Base-by-base conservation (phyloP, 2,329 filamentous ascomycete genomes). In the Cadophora gregata region DNA sequence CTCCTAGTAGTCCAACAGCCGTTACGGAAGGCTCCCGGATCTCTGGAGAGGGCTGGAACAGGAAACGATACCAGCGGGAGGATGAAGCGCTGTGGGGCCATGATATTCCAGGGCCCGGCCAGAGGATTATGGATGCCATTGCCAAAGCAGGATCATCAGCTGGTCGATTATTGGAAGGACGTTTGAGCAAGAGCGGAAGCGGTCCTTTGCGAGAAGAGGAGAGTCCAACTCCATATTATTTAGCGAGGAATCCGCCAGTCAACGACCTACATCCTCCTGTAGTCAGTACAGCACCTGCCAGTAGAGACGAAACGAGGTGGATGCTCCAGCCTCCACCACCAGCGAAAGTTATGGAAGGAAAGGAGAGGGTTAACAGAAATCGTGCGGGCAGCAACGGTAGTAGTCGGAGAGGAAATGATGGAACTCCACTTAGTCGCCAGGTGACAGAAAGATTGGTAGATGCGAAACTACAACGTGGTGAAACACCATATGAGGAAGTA, bases 261-360 rank as follows among this genome's bases (percentile, higher is more conserved):
- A 96, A 96, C 79, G 92, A 96, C 68, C 86, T 94, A 66, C 92
- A 96, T 76, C 92, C 93, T 5, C 93, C 93, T 2, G 90, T 96
- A 61, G 91, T 96, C 68, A 93, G 87, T 78, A 92, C 88, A 79
- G 90, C 87, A 65, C 91, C 89, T 16, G 85, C 83, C 45, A 88
- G 86, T 76, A 88, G 82, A 75, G 88, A 88, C 63, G 93, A 92
- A 67, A 90, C 91, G 63, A 86, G 85, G 75, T 97, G 94, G 94
- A 97, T 97, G 93, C 82, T 97, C 61, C 93, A 97, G 75, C 94
- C 94, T 1, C 93, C 93, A 1, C 94, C 94, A n/a, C 87, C 90
- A 38, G 93, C 94, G 65, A 93, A 90, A 77, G 84, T 97, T 67
- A 97, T 97, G 94, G 91, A 91, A 70, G 94, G 93, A 71, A 96